Evolutionary conservation across 352 stramenopile species (phyloP), one percentile per base, ranked within the genome.

Genomic region (Phytophthora sansomeana): DNA sequence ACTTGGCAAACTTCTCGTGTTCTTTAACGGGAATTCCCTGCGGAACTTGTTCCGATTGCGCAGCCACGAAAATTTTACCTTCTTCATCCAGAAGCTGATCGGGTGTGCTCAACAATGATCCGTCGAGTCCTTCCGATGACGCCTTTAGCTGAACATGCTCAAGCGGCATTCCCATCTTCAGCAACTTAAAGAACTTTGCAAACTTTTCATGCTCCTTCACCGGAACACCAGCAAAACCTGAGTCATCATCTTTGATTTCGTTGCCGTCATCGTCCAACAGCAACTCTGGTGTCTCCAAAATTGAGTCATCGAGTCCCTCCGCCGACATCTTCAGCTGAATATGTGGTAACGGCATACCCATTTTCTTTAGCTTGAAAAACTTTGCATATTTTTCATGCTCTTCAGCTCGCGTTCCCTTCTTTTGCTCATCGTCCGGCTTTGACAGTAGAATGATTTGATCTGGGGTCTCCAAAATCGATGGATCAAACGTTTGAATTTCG

Each of bases 311-410:
- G 16, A 98, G 62, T 11, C 92, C 93, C 72, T 99, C 96, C 13
- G 89, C 81, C 8, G 80, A 90, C 90, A 98, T 98, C 29, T 98
- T 98, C 63, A 98, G 74, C 54, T 98, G 85, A 53, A 98, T 93
- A 48, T 97, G 95, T 5, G 85, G 72, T 58, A 95, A 63, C 5
- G 97, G 97, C 86, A 99, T 96, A 8, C 94, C 95, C 77, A 99
- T 94, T 62, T 97, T 97, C 42, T 93, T 89, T 66, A 99, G 93
- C 69, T 98, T 98, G 66, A 98, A 98, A 67, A 98, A 99, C 57
- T 95, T 95, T 3, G 67, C 73, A 72, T 81, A 93, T 52, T 91
- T 91, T 5, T 85, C 74, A 47, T 95, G 85, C 21, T 91, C 80
- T 39, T 85, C 79, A 9, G 74, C 84, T 38, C 69, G 72, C 7